These are phyloP conservation scores for Trypanosoma boissoni DNA, from an alignment of 208 protist genomes.

Conservation along the genomic window DNA sequence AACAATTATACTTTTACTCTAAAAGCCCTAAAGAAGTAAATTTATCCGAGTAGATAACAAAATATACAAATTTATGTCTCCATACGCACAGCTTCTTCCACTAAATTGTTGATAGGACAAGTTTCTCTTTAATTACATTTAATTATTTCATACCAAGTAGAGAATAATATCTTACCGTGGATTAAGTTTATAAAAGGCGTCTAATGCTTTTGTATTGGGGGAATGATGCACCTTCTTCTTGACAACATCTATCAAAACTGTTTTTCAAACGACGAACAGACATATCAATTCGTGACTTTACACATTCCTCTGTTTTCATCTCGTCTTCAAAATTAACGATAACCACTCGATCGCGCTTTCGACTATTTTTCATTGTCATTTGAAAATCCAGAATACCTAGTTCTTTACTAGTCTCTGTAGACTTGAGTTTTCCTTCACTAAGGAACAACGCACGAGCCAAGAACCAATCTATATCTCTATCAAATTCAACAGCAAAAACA, in stretches of 20 bases:
- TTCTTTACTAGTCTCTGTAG: conserved; percentile 1
- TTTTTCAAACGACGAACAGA: not conserved
- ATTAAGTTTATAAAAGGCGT: too few species aligned
- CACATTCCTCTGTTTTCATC: not conserved
- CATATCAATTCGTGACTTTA: not conserved
- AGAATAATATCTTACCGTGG: too few species aligned
- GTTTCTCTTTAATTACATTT: too few species aligned
- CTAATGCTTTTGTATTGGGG: too few species aligned
- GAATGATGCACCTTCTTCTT: not conserved
- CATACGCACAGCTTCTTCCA: not conserved
- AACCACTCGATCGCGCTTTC: conserved; percentile 2
- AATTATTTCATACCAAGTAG: too few species aligned
- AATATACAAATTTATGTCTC: conserved; percentile 1
- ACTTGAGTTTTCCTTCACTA: not conserved
- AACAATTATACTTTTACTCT: not conserved
- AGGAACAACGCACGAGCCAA: conserved; percentile 1
- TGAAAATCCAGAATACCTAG: not conserved
- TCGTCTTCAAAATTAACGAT: not conserved
- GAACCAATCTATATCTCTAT: conserved; percentile 9
- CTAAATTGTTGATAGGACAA: too few species aligned
- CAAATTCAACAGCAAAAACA: conserved; percentile 17
- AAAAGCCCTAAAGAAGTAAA: conserved; percentile 10
- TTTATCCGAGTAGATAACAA: conserved; percentile 4
- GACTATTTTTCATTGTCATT: not conserved
- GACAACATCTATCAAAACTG: not conserved